Evolutionary conservation across 2,329 filamentous ascomycete species (phyloP).

Genomic region (Rachicladosporium sp.): DNA sequence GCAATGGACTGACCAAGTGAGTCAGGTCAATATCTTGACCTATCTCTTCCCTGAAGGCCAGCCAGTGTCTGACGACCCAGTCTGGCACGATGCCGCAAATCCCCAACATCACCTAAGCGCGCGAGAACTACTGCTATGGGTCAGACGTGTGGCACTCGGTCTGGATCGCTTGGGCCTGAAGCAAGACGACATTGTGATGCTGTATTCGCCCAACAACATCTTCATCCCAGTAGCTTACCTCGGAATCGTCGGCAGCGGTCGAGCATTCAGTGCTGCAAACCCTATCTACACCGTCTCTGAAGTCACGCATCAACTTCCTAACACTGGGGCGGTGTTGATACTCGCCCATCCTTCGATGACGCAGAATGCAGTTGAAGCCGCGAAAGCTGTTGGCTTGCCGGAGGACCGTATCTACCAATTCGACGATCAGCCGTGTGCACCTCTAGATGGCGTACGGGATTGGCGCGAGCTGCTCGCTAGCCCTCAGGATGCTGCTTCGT

Average conservation of each 20-base stretch:
- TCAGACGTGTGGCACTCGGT: slow-evolving; percentile 39
- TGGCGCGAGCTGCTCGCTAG: slow-evolving; percentile 52
- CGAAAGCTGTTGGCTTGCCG: slow-evolving; percentile 43
- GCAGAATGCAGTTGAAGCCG: slow-evolving; percentile 55
- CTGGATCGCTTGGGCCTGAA: slow-evolving; percentile 35
- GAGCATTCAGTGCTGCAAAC: slow-evolving; percentile 66
- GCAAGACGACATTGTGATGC: slow-evolving; percentile 45
- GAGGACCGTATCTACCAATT: slow-evolving; percentile 51
- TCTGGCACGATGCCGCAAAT: slow-evolving; percentile 43
- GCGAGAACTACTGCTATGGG: slow-evolving; percentile 37
- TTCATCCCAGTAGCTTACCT: slow-evolving; percentile 61
- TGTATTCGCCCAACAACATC: slow-evolving; percentile 62
- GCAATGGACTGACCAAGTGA: too few relatives aligned
- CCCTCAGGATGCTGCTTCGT: slow-evolving; percentile 40
- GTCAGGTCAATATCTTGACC: slow-evolving; percentile 31
- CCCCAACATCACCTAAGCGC: slow-evolving; percentile 34
- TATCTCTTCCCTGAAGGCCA: slow-evolving; percentile 25
- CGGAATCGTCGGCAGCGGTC: slow-evolving; percentile 65
- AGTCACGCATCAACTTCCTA: slow-evolving; percentile 61
- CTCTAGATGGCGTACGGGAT: slow-evolving; percentile 39
- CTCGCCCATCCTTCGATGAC: slow-evolving; percentile 46
- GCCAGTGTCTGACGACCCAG: slow-evolving; percentile 31
- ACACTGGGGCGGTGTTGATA: slow-evolving; percentile 59
- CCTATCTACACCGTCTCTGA: slow-evolving; percentile 58
- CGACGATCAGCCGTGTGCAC: slow-evolving; percentile 47